phyloP scores from a whole-genome alignment of 129 eudicot genomes.

The Lactuca saligna region DNA sequence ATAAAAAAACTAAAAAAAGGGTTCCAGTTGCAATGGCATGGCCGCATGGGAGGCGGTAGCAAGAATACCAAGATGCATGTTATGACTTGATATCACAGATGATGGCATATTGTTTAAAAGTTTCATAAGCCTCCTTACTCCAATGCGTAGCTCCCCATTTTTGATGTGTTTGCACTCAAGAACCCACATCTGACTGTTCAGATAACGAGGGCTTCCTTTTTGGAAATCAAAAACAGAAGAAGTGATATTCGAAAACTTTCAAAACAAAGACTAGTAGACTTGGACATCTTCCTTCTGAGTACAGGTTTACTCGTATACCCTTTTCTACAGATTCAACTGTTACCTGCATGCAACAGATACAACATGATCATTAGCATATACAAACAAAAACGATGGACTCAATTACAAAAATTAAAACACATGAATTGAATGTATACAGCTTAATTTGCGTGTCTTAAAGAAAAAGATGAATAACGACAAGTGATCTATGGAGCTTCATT shows the following conservation, averaged over 20 bases:
- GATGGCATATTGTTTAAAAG: no score
- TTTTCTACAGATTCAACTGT: conserved; percentile 85
- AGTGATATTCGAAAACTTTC: conserved; percentile 49
- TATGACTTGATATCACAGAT: no score
- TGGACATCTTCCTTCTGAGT: conserved; percentile 65
- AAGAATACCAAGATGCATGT: no score
- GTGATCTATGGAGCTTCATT: neutral
- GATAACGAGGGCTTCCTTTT: conserved; percentile 81
- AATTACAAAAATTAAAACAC: conserved; percentile 1
- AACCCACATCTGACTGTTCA: conserved; percentile 94
- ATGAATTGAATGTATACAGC: neutral
- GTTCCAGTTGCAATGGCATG: no score
- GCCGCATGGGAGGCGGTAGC: no score
- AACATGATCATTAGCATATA: conserved; percentile 1
- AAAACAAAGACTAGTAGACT: no score
- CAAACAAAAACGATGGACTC: neutral
- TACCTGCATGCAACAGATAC: conserved; percentile 53
- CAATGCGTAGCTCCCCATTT: no score
- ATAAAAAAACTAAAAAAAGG: no score
- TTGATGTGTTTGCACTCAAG: conserved; percentile 93
- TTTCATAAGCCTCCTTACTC: no score
- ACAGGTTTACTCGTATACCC: conserved; percentile 71
- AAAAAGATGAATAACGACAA: conserved; percentile 8
- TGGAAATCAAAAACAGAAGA: conserved; percentile 72
- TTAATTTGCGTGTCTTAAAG: neutral